Evolutionary conservation across 495 filamentous ascomycete species (phyloP).

Genomic region (Aspergillus bridgeri): DNA sequence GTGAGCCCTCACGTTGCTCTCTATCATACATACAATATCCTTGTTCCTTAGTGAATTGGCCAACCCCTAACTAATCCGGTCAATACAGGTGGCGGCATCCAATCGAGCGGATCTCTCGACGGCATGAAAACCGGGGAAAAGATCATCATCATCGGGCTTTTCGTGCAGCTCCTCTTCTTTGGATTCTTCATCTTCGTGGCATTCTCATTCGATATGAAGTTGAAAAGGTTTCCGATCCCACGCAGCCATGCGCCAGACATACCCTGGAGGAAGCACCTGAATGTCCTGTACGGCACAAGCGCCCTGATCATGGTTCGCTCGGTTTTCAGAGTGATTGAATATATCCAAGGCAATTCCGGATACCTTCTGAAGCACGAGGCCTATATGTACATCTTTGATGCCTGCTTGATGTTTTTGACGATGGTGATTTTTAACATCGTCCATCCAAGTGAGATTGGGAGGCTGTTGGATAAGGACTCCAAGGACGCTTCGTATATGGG

Average conservation of each 20-base stretch:
- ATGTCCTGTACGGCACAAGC: conserved; percentile 47
- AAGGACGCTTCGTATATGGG: background rate
- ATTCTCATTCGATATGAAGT: conserved; percentile 30
- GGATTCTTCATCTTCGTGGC: conserved; percentile 34
- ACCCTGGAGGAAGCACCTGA: conserved; percentile 47
- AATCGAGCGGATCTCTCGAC: conserved; percentile 12
- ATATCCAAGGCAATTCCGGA: conserved; percentile 49
- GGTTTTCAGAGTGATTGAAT: conserved; percentile 59
- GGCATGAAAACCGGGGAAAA: conserved; percentile 29
- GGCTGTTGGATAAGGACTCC: background rate
- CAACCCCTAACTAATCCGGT: background rate
- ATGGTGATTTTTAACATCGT: conserved; percentile 44
- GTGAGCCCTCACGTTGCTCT: background rate
- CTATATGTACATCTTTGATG: conserved; percentile 59
- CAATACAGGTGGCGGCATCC: conserved; percentile 11
- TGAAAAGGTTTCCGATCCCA: conserved; percentile 22
- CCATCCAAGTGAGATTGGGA: conserved; percentile 21
- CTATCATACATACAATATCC: background rate
- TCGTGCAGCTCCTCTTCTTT: conserved; percentile 36
- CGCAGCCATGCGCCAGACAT: conserved; percentile 1
- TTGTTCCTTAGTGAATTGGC: background rate
- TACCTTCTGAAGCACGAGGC: conserved; percentile 48
- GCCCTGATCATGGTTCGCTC: conserved; percentile 55
- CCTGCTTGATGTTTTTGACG: conserved; percentile 48
- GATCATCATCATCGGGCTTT: conserved; percentile 38